phyloP scores from a whole-genome alignment of 192 early-diverging fungal genomes.

The Umbelopsis sp. region DNA sequence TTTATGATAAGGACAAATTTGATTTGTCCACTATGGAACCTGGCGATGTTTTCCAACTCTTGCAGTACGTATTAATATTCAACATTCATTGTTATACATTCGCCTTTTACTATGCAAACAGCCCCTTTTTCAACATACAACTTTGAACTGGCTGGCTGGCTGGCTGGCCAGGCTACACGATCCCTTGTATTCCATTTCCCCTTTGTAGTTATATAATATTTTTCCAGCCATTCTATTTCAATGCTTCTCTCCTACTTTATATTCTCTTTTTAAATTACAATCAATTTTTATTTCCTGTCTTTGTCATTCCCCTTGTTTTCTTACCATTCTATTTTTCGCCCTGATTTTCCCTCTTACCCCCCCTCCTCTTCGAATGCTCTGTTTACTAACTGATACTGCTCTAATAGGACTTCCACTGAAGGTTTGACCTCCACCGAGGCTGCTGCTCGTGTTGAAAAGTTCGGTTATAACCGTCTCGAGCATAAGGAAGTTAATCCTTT shows the following conservation, averaged over 20 bases:
- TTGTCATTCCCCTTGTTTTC: constrained; percentile 1
- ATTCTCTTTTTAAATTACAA: not conserved
- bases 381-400: not conserved
- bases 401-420: constrained; percentile 47
- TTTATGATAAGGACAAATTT: constrained; percentile 81
- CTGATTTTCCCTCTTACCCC: no score
- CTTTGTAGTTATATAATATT: no score
- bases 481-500: constrained; percentile 81
- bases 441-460: constrained; percentile 62
- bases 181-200: no score
- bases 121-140: not conserved
- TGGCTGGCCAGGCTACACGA: no score
- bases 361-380: not conserved
- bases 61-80: constrained; percentile 48
- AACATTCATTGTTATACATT: not conserved
- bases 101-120: not conserved
- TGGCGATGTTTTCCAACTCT: constrained; percentile 67
- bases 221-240: not conserved
- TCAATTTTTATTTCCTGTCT: constrained; percentile 1
- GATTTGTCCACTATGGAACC: constrained; percentile 79
- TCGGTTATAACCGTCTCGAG: constrained; percentile 70
- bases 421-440: constrained; percentile 69
- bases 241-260: not conserved
- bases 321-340: not conserved
- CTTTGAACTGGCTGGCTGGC: no score